Evolutionary conservation across 2,329 filamentous ascomycete genomes (phyloP).

Genomic region (Verticillium alfalfae): DNA sequence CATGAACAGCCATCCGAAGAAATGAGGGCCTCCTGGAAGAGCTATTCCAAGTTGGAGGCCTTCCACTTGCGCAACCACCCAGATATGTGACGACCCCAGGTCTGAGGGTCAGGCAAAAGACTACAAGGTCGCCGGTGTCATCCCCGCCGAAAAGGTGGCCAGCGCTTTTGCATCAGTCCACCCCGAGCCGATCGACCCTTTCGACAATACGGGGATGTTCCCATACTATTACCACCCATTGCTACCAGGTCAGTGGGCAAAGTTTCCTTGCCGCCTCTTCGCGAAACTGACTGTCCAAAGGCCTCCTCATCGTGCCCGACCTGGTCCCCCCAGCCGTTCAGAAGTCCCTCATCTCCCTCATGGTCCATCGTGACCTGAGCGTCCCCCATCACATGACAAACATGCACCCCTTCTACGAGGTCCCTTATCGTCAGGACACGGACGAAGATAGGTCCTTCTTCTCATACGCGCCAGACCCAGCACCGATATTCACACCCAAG

Average conservation of each 20-base stretch:
- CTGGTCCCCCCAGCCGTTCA: slow-evolving; percentile 69
- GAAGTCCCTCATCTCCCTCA: slow-evolving; percentile 59
- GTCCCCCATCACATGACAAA: slow-evolving; percentile 77
- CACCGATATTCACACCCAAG: slow-evolving; percentile 59
- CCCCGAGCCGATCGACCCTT: slow-evolving; percentile 20
- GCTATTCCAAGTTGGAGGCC: slow-evolving; percentile 57
- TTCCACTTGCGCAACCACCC: slow-evolving; percentile 44
- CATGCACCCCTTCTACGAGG: slow-evolving; percentile 73
- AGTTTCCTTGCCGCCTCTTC: not conserved
- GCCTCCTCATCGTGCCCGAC: slow-evolving; percentile 71
- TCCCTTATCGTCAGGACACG: slow-evolving; percentile 49
- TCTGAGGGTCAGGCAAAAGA: slow-evolving; percentile 28
- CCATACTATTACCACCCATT: slow-evolving; percentile 60
- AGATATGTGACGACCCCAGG: slow-evolving; percentile 45
- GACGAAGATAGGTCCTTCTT: slow-evolving; percentile 45
- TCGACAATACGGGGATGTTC: slow-evolving; percentile 27
- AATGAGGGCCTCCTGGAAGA: slow-evolving; percentile 70
- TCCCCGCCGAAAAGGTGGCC: slow-evolving; percentile 35
- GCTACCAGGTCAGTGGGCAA: slow-evolving; percentile 54
- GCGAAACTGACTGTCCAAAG: slow-evolving; percentile 34
- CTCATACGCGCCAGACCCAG: slow-evolving; percentile 38
- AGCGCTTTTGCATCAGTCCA: slow-evolving; percentile 37
- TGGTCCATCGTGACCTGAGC: slow-evolving; percentile 73
- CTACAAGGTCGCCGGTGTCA: slow-evolving; percentile 39
- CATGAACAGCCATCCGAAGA: slow-evolving; percentile 70